Evolutionary conservation across 2,329 filamentous ascomycete species (phyloP), one percentile per base, ranked within the genome.

Genomic region (Penicillium sp.): DNA sequence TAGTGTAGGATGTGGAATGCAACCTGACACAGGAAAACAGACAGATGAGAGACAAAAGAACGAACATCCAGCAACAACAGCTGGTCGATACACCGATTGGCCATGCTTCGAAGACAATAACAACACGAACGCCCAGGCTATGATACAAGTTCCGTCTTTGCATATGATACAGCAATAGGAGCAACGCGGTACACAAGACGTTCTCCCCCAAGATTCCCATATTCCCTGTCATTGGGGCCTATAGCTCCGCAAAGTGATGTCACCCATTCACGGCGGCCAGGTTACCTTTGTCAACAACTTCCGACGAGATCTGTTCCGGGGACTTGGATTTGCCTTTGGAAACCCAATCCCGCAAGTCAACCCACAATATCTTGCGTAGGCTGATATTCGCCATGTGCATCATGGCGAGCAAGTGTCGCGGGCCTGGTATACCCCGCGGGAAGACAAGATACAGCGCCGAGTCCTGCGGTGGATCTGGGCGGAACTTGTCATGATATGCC

Each of bases 381-480:
- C 59, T 64, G 19, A 69, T 64, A 48, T 69, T 68, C 1, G 65
- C 64, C 47, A 67, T 58, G 44, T 69, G 67, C 10, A 60, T 44
- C 38, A 68, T 60, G 2, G 63, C 63, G 8, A 63, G 19, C 20
- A 65, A 50, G 25, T 64, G 54, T 13, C 59, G 48, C 2, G 57
- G 48, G 4, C 60, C 53, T 0, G 64, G 63, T 4, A 62, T 30
- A 2, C 58, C 59, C 2, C 53, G 44, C 4, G 65, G 64, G 33
- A 69, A 69, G 7, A 69, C 51, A 25, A 70, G 33, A 38, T 63
- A 63, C 4, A 70, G 44, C 0, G 51, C 54, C 1, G 60, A 57
- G 7, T 62, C 62, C 25, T 64, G 56, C 1, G 25, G 28, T 2
- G 54, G 36, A 29, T 69, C 66, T 0, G 67, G 65, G 1, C 53